These are phyloP conservation scores for Corymbia citriodora DNA, from an alignment of 441 rosid genomes.

Conservation along the genomic window DNA sequence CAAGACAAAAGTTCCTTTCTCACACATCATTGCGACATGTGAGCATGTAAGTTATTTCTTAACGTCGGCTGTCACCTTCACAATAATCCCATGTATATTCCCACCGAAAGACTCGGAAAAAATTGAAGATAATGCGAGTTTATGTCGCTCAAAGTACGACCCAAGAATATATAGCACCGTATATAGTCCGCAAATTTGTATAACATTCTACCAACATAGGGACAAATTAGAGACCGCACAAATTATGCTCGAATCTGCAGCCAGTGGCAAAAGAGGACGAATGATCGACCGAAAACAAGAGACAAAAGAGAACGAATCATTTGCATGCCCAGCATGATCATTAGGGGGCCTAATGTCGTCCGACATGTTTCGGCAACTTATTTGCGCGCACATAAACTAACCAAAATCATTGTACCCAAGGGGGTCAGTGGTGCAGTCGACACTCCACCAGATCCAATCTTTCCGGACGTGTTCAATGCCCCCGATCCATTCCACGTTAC, in stretches of 20 bases:
- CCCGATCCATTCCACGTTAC: neutral
- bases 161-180: neutral
- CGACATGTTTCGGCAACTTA: neutral
- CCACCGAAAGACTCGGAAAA: neutral
- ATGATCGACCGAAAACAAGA: too few species aligned
- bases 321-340: neutral
- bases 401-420: neutral
- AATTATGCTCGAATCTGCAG: neutral
- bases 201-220: neutral
- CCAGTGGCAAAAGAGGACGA: neutral
- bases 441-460: neutral
- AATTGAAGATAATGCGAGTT: neutral
- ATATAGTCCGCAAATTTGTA: neutral
- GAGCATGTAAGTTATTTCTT: neutral
- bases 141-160: too few species aligned
- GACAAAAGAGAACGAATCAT: neutral
- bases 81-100: neutral
- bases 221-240: neutral
- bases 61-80: neutral
- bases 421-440: neutral
- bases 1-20: rapidly evolving
- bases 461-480: neutral
- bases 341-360: neutral
- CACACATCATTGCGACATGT: neutral
- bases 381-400: neutral